Evolutionary conservation across 1,284 basidiomycete species (phyloP).

Genomic region (Cerrena zonata): DNA sequence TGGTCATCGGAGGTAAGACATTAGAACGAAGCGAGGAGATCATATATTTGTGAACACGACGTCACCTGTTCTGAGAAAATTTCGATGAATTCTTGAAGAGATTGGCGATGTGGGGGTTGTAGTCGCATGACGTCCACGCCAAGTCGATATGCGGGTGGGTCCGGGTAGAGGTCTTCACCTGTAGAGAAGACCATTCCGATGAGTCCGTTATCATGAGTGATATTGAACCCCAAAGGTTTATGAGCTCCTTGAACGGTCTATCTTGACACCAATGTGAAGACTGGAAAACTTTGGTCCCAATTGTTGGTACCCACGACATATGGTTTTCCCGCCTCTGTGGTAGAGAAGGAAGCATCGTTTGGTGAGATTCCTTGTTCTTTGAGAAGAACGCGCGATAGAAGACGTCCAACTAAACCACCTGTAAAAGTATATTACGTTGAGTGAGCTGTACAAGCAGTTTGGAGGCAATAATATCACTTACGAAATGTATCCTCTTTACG

Average conservation of each 20-base stretch:
- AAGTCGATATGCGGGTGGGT: constrained; percentile 53
- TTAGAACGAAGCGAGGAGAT: background rate
- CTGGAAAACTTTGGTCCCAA: background rate
- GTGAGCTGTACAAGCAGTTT: background rate
- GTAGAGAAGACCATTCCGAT: constrained; percentile 62
- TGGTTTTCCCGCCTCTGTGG: constrained; percentile 64
- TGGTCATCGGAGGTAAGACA: no score
- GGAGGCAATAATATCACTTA: constrained; percentile 30
- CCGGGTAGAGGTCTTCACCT: constrained; percentile 35
- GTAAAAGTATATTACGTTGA: constrained; percentile 1
- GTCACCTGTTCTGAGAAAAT: constrained; percentile 62
- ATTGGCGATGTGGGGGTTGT: constrained; percentile 50
- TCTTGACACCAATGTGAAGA: background rate
- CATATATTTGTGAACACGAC: background rate
- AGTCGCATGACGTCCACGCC: constrained; percentile 79
- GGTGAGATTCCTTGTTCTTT: constrained; percentile 46
- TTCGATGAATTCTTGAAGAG: constrained; percentile 55
- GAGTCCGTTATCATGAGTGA: constrained; percentile 71
- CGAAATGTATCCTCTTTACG: constrained; percentile 68
- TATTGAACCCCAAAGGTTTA: constrained; percentile 65
- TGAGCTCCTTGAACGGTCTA: constrained; percentile 41
- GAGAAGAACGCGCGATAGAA: constrained; percentile 60
- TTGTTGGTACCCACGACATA: constrained; percentile 49
- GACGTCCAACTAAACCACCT: constrained; percentile 70
- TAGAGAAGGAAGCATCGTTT: constrained; percentile 44